These are phyloP conservation scores for Puccinia brachypodii DNA, from an alignment of 1,284 basidiomycete genomes.

Conservation along the genomic window DNA sequence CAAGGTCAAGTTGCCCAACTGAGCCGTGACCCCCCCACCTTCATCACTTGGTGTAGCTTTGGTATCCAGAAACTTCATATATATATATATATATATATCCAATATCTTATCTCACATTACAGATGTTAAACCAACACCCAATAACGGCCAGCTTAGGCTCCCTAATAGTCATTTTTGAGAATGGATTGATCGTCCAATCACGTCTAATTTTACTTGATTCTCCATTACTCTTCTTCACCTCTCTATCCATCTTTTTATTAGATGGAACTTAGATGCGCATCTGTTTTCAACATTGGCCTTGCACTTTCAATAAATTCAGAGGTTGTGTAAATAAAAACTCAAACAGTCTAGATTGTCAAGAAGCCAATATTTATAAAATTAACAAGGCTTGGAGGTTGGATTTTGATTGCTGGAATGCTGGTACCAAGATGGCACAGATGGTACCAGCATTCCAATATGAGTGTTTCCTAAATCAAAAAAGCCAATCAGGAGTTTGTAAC, in stretches of 20 bases:
- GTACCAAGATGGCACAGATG: neutral
- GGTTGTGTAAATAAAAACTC: neutral
- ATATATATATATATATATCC: no score
- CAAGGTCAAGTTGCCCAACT: constrained; percentile 81
- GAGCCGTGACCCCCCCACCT: constrained; percentile 45
- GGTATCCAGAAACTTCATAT: constrained; percentile 83
- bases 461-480: neutral
- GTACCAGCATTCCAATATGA: no score
- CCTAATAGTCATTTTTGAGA: constrained; percentile 92
- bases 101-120: constrained; percentile 87
- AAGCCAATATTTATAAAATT: neutral
- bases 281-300: neutral
- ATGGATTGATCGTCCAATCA: constrained; percentile 91
- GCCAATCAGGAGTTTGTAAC: neutral
- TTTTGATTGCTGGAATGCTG: neutral
- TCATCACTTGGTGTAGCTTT: constrained; percentile 65
- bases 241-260: constrained; percentile 79
- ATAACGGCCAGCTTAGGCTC: constrained; percentile 86
- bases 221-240: constrained; percentile 95
- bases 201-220: constrained; percentile 96
- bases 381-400: neutral
- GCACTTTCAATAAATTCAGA: neutral
- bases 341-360: neutral
- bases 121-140: constrained; percentile 82
- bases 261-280: constrained; percentile 15